phyloP scores from a whole-genome alignment of 176 grass and related monocot genomes.

The Miscanthus lutarioriparius region DNA sequence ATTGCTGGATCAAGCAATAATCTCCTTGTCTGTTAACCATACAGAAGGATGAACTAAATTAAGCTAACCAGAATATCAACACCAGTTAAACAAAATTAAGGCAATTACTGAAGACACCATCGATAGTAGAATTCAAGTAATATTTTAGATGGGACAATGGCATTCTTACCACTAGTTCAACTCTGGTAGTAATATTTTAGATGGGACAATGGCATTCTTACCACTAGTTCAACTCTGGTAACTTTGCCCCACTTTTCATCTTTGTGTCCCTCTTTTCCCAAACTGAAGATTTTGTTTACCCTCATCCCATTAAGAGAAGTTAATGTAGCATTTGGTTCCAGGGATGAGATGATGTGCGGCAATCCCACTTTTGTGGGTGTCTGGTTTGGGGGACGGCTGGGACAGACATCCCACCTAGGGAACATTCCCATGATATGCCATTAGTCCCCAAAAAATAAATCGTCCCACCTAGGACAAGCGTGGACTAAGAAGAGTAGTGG shows the following conservation, averaged over 20 bases:
- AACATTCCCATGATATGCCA: neutral
- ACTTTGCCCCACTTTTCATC: neutral
- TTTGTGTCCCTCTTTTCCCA: neutral
- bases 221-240: neutral
- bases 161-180: neutral
- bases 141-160: neutral
- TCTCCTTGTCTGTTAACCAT: slow-evolving; percentile 74
- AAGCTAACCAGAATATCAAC: slow-evolving; percentile 14
- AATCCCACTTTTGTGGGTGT: neutral
- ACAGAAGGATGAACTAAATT: slow-evolving; percentile 16
- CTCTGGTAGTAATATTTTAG: neutral
- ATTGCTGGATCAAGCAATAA: slow-evolving; percentile 99
- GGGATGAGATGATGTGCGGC: neutral
- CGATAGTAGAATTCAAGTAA: neutral
- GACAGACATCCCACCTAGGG: neutral
- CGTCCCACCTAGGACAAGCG: neutral
- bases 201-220: neutral
- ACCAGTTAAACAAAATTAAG: slow-evolving; percentile 11
- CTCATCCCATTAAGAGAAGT: neutral
- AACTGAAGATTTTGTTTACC: neutral
- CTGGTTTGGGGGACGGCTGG: neutral
- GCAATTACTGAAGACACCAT: neutral
- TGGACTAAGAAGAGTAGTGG: neutral
- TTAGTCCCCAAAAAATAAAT: neutral
- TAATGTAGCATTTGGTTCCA: neutral